A percentile compares a stretch with the other conserved stretches of the same genome.
These are phyloP conservation scores for Proliferodiscus dingleyae DNA, from an alignment of 2,329 filamentous ascomycete genomes.

Conservation along the genomic window DNA sequence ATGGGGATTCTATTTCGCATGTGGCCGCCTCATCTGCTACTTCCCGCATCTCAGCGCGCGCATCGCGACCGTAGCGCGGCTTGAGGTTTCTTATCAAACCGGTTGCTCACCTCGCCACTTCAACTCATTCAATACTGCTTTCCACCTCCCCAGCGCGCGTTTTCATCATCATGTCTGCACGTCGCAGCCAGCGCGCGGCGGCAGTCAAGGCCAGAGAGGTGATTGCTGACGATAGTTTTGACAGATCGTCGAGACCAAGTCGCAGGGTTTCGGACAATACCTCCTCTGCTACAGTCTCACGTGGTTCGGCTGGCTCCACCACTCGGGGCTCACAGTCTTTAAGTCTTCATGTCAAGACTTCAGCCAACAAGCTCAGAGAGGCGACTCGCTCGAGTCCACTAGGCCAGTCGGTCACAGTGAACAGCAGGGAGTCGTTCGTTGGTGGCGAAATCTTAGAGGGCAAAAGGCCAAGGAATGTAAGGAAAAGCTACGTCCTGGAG, in stretches of 20 bases:
- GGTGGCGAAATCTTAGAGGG: constrained; percentile 30
- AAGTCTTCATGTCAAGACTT: constrained; percentile 32
- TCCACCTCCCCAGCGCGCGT: too few relatives aligned
- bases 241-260: constrained; percentile 27
- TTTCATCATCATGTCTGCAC: constrained; percentile 26
- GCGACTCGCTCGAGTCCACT: constrained; percentile 25
- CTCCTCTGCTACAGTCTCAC: constrained; percentile 28
- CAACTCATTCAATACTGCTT: constrained; percentile 1
- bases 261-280: constrained; percentile 25
- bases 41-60: neutral
- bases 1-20: constrained; percentile 1
- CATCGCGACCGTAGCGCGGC: too few relatives aligned
- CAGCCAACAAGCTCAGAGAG: constrained; percentile 31
- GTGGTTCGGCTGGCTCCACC: constrained; percentile 22
- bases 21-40: constrained; percentile 1
- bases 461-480: constrained; percentile 29
- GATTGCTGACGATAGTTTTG: constrained; percentile 24
- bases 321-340: constrained; percentile 28
- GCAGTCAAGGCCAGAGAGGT: constrained; percentile 25
- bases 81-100: neutral
- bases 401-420: constrained; percentile 14
- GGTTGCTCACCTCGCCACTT: neutral
- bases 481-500: constrained; percentile 40
- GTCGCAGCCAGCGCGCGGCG: constrained; percentile 29
- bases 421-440: constrained; percentile 23